Evolutionary conservation across 306 rosid genomes (phyloP).

Genomic region (Mucuna pruriens): DNA sequence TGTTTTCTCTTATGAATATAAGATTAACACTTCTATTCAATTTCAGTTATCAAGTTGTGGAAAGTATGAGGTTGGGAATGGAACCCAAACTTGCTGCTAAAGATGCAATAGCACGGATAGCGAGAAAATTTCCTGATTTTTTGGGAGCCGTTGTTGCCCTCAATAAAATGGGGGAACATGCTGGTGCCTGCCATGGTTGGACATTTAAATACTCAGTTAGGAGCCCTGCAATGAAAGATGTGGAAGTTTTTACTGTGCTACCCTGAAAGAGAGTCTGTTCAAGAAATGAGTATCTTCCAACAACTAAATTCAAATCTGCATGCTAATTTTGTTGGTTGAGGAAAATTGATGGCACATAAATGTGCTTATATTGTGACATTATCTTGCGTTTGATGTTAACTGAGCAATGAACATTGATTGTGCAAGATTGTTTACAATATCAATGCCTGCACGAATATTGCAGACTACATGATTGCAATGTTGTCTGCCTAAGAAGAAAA

Average conservation of each 20-base stretch:
- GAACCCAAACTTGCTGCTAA: constrained; percentile 80
- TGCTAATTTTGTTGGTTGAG: constrained; percentile 11
- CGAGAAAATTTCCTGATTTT: constrained; percentile 73
- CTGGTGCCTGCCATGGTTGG: constrained; percentile 97
- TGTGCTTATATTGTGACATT: constrained; percentile 8
- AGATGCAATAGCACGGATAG: constrained; percentile 81
- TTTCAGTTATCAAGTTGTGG: constrained; percentile 96
- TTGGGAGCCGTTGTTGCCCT: constrained; percentile 88
- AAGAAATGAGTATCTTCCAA: constrained; percentile 3
- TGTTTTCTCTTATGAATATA: constrained; percentile 10
- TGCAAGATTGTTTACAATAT: neutral
- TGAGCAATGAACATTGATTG: neutral
- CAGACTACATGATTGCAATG: neutral
- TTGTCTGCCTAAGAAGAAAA: neutral
- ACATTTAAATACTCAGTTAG: constrained; percentile 86
- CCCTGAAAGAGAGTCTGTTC: constrained; percentile 46
- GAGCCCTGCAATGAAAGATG: constrained; percentile 73
- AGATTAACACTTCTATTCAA: constrained; percentile 18
- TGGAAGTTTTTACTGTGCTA: constrained; percentile 77
- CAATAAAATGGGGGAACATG: constrained; percentile 74
- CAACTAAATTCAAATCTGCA: neutral
- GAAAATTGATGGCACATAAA: neutral
- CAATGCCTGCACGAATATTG: neutral
- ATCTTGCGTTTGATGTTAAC: constrained; percentile 6
- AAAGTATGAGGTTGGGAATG: constrained; percentile 94